Conservation (phyloP, 73 alveolate genomes). For the Uronychia binucleata region DNA sequence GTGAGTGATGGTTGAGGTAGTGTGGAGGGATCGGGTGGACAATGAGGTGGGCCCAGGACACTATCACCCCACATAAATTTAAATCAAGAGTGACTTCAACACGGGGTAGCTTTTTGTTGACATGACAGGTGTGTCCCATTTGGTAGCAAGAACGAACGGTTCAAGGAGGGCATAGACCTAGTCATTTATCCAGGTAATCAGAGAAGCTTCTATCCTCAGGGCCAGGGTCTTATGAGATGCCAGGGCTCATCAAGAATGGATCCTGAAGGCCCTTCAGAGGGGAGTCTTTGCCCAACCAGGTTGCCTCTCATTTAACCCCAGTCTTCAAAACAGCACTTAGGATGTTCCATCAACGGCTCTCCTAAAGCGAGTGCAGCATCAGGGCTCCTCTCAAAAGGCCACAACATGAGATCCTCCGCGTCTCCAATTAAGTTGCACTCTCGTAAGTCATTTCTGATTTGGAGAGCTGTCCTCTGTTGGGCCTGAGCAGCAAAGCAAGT, state of each 20-base stretch:
- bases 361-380: neutral
- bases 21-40: no score
- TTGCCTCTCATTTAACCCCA: no score
- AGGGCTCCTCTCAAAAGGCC: neutral
- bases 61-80: no score
- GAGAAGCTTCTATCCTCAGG: neutral
- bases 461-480: neutral
- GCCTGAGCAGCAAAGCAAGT: no score
- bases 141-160: neutral
- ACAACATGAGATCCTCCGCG: neutral
- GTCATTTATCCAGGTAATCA: neutral
- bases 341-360: neutral
- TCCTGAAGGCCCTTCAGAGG: neutral
- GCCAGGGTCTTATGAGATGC: neutral
- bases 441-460: neutral
- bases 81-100: neutral
- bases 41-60: no score
- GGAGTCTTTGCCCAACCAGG: no score
- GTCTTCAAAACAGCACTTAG: neutral
- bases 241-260: neutral
- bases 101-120: neutral
- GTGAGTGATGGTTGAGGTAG: no score
- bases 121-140: neutral
- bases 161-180: neutral
- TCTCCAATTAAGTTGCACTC: neutral